Evolutionary conservation across 1,284 basidiomycete species (phyloP), one percentile per base, ranked within the genome.

Genomic region (Ustilago bromivora): DNA sequence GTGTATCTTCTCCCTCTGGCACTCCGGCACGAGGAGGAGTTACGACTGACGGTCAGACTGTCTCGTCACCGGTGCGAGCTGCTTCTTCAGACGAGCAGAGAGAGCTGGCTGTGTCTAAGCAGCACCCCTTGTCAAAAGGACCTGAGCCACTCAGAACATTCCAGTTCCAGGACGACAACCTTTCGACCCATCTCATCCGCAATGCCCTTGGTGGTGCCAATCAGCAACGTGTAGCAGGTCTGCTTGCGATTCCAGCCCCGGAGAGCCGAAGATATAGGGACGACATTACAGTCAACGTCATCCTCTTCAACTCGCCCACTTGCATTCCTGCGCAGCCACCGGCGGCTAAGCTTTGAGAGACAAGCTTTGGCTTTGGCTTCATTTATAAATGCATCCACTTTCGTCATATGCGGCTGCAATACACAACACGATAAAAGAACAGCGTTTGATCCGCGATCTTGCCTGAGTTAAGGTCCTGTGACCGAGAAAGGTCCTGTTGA

Each of bases 121-220:
- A 79, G n/a, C 84, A 86, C 36, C 84, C 84, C 13, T 71, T 86
- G 3, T 77, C 71, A 28, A 79, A 78, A 55, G 75, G 80, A 15
- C 80, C 78, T 8, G 69, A 82, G 31, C 46, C 77, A 28, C 65
- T 75, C 11, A 59, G 71, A 35, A 71, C 77, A 13, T 86, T 80
- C 71, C 79, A 77, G 4, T 86, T 86, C 67, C 76, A 84, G 70
- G 96, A 99, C 85, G 91, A 91, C 38, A 95, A 98, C 84, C 88
- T 95, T 61, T 91, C 93, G 61, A 92, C 94, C 17, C 97, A 98
- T 87, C 88, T 99, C 41, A 95, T 98, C 72, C 90, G 96, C 75
- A 99, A 99, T 84, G 94, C 95, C 13, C 91, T 98, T 68, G 96
- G 94, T 34, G 95, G 96, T 19, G 94, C 91, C 0, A 91, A 97